Conservation (phyloP, 345 rosid species). For the Aurinia saxatilis region DNA sequence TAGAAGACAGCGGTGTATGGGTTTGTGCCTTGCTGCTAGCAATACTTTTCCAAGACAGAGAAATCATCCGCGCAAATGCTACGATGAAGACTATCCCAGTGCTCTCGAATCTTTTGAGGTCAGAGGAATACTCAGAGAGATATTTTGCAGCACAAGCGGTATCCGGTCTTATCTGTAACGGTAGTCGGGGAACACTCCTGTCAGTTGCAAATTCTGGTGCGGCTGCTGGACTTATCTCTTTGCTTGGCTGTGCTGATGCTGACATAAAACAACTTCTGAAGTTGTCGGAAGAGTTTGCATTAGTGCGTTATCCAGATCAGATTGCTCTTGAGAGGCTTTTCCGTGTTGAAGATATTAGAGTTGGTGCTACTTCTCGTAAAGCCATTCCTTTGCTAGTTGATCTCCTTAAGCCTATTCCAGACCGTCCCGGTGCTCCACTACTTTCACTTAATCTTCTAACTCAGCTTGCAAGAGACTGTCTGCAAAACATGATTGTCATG, state of each 20-base stretch:
- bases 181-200: slow-evolving; percentile 94
- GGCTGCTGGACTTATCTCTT: slow-evolving; percentile 82
- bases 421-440: slow-evolving; percentile 97
- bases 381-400: slow-evolving; percentile 97
- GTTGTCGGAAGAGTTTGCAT: slow-evolving; percentile 71
- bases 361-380: slow-evolving; percentile 96
- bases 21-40: slow-evolving; percentile 90
- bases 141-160: slow-evolving; percentile 97
- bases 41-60: slow-evolving; percentile 93
- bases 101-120: slow-evolving; percentile 83
- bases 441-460: slow-evolving; percentile 84
- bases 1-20: slow-evolving; percentile 89
- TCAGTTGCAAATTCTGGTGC: slow-evolving; percentile 99
- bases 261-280: slow-evolving; percentile 83
- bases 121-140: slow-evolving; percentile 81
- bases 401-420: slow-evolving; percentile 98
- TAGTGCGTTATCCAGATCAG: slow-evolving; percentile 89
- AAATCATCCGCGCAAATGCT: slow-evolving; percentile 77
- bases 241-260: slow-evolving; percentile 93
- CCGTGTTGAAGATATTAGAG: slow-evolving; percentile 97
- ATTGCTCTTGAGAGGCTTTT: slow-evolving; percentile 97
- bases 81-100: slow-evolving; percentile 89
- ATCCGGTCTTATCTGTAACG: slow-evolving; percentile 92
- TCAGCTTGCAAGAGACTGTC: slow-evolving; percentile 90
- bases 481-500: slow-evolving; percentile 85